Evolutionary conservation across 805 yeast species (phyloP), one percentile per base, ranked within the genome.

Genomic region (Cyberlindnera amylophila): DNA sequence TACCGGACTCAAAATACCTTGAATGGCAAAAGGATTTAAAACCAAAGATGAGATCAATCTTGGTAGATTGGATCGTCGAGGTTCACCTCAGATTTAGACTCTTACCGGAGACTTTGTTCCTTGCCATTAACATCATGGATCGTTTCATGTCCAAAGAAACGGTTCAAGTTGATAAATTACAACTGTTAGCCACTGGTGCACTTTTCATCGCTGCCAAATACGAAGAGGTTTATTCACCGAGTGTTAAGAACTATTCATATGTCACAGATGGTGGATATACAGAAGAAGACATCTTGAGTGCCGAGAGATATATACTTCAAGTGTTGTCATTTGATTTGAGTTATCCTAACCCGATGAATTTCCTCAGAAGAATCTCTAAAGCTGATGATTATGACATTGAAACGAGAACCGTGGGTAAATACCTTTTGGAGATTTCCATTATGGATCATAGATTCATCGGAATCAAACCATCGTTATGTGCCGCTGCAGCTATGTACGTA

Each of bases 21-120:
- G 70, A 66, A 47, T 72, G 79, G 63, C 86, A 82, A 60, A 72
- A 75, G 38, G 79, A 79, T 46, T 64, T 87, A 52, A 79, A 83
- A 54, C 95, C 96, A 43, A 77, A 79, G 47, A 84, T 86, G 85
- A 75, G 97, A 52, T 81, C 88, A 7, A 85, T 89, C 39, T 67
- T 89, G 45, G 87, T 89, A n/a, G 96, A 90, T 65, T 89, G 97
- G 97, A 71, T 89, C 52, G 87, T 87, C 10, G 95, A 87, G 59
- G 90, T 89, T 61, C 96, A 88, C 66, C 70, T 80, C 52, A 75
- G 86, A 60, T 89, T 89, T 64, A 75, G 90, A 51, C 72, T 90
- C 49, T 71, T 84, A 33, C 96, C 95, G 1, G 96, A 89, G 64
- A 86, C 96, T 8, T 72, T 90, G 44, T 86, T 79, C 56, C 68